phyloP scores from a whole-genome alignment of 1,139 yeast species.

The Nakaseomyces uthaithaninus region DNA sequence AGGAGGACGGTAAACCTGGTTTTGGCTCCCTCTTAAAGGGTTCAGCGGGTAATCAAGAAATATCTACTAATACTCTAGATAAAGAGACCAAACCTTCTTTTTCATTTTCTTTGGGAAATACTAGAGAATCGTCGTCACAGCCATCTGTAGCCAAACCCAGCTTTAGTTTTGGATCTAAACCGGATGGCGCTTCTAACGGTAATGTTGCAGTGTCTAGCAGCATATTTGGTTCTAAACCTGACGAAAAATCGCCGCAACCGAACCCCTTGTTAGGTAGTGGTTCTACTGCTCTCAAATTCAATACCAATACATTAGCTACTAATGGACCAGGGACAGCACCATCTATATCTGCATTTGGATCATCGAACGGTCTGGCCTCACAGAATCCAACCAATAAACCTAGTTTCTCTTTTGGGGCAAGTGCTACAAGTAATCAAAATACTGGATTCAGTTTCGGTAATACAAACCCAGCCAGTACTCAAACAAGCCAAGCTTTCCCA shows the following conservation, averaged over 20 bases:
- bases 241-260: background rate
- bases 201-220: background rate
- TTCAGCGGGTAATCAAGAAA: conserved; percentile 3
- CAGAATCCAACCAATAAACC: conserved; percentile 5
- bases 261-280: background rate
- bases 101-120: background rate
- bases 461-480: background rate
- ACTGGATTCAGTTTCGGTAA: conserved; percentile 5
- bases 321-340: background rate
- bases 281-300: background rate
- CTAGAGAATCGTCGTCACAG: conserved; percentile 1
- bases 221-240: background rate
- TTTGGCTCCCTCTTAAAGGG: background rate
- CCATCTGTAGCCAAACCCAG: conserved; percentile 5
- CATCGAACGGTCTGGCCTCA: background rate
- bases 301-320: background rate
- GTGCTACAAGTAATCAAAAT: background rate
- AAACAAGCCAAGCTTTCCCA: conserved; percentile 12
- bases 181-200: background rate
- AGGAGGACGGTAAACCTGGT: background rate
- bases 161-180: conserved; percentile 10
- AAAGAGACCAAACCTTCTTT: background rate
- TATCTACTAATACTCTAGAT: background rate
- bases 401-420: conserved; percentile 6
- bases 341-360: conserved; percentile 1